Base-by-base conservation (phyloP, 805 yeast genomes). In the Debaryomyces hansenii region DNA sequence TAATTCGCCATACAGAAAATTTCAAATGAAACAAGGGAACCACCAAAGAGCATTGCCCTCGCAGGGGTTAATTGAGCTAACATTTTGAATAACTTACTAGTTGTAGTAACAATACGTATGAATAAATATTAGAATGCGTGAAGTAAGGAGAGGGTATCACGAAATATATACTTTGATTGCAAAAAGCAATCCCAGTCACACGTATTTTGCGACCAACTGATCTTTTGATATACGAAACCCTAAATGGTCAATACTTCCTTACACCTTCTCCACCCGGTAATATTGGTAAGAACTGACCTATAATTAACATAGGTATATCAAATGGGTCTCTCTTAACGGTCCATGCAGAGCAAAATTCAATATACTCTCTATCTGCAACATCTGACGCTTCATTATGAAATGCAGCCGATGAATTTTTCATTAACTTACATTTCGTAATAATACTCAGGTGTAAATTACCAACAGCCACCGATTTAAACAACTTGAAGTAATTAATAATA, bases 251-350 rank as follows among this genome's bases (percentile, higher is more conserved):
- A 47, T 69, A 67, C 58, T 60, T 59, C 18, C 71, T 45, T 12
- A 65, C 62, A 1, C 66, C 65, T 27, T 66, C 70, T 2, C 66
- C 63, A 6, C 62, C 64, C 4, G 64, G 65, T 31, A 85, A 65
- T 2, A 85, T 78, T 1, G 94, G 94, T 37, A 87, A 60, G 57
- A 87, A 85, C 59, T 88, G 92, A 0, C 96, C 96, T 38, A 87
- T 84, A 15, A 88, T 82, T 58, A 88, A 70, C 88, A 87, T 83
- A 6, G 96, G 95, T 40, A 88, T 81, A 64, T 87, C 92, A 66
- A 87, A 88, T 40, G 84, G 81, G 66, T 88, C 96, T 54, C 94
- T 70, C 54, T 86, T 86, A 12, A 88, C 89, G 0, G 96, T 88
- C 90, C 94, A 86, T 12, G 88, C 88, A 36, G 89, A 82, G 34